Evolutionary conservation across 345 rosid genomes (phyloP).

Genomic region (Turnera subulata): DNA sequence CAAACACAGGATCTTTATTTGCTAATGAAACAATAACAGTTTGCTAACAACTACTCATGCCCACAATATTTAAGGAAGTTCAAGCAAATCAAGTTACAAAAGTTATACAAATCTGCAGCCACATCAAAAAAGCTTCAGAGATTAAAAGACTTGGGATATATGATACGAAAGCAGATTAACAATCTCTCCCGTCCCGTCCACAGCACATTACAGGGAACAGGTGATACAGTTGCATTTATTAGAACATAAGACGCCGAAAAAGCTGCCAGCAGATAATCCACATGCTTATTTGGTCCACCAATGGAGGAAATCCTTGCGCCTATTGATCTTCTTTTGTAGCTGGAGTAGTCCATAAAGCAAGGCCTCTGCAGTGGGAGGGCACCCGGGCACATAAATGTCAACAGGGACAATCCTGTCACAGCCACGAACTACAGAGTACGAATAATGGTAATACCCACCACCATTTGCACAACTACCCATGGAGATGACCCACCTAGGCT

Average conservation of each 20-base stretch:
- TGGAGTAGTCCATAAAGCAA: conserved; percentile 88
- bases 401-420: conserved; percentile 98
- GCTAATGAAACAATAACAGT: not conserved
- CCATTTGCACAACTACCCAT: conserved; percentile 99
- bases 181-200: conserved; percentile 4
- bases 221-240: conserved; percentile 20
- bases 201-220: conserved; percentile 12
- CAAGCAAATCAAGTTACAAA: not conserved
- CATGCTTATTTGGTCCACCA: conserved; percentile 80
- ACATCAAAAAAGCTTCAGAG: not conserved
- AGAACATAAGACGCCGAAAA: conserved; percentile 1
- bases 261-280: not conserved
- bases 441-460: conserved; percentile 98
- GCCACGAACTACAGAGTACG: conserved; percentile 93
- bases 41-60: conserved; percentile 8
- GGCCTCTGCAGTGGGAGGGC: conserved; percentile 99
- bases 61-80: not conserved
- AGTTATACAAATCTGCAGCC: conserved; percentile 9
- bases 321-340: conserved; percentile 95
- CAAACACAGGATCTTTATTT: conserved; percentile 8
- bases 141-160: not conserved
- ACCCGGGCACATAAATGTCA: conserved; percentile 93
- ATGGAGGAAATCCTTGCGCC: conserved; percentile 91
- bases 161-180: not conserved
- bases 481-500: conserved; percentile 97